Conservation (phyloP, 768 basidiomycete genomes). For the Gloeostereum incarnatum region DNA sequence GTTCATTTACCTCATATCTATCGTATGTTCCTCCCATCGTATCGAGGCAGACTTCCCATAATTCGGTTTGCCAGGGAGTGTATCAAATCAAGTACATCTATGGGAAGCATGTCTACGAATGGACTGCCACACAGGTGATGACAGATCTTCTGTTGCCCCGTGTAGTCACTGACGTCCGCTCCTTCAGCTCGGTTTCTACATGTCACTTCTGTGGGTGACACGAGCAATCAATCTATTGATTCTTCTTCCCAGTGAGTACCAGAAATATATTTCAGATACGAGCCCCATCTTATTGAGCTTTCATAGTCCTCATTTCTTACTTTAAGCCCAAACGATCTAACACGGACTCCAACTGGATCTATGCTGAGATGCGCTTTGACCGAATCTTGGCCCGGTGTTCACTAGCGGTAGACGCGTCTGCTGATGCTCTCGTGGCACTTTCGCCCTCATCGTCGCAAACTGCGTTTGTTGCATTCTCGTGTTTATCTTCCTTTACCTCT, state of each 20-base stretch:
- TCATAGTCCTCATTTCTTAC: constrained; percentile 46
- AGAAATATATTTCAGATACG: neutral
- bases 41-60: neutral
- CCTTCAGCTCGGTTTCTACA: constrained; percentile 59
- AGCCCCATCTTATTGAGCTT: neutral
- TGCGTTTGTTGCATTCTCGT: constrained; percentile 51
- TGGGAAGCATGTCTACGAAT: constrained; percentile 60
- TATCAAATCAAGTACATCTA: constrained; percentile 75
- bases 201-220: constrained; percentile 56
- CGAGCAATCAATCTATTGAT: constrained; percentile 61
- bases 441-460: constrained; percentile 38
- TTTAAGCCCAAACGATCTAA: constrained; percentile 44
- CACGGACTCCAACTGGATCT: constrained; percentile 23
- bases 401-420: constrained; percentile 56
- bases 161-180: neutral
- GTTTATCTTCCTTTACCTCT: constrained; percentile 54
- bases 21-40: constrained; percentile 29
- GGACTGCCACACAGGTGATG: constrained; percentile 51
- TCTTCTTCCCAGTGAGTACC: constrained; percentile 53
- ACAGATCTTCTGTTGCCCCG: constrained; percentile 6
- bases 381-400: constrained; percentile 55
- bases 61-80: constrained; percentile 37
- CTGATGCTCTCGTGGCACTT: constrained; percentile 52
- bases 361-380: constrained; percentile 61
- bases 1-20: constrained; percentile 56